Conservation (phyloP, 768 basidiomycete species). For the Boletus pseudopeckii region DNA sequence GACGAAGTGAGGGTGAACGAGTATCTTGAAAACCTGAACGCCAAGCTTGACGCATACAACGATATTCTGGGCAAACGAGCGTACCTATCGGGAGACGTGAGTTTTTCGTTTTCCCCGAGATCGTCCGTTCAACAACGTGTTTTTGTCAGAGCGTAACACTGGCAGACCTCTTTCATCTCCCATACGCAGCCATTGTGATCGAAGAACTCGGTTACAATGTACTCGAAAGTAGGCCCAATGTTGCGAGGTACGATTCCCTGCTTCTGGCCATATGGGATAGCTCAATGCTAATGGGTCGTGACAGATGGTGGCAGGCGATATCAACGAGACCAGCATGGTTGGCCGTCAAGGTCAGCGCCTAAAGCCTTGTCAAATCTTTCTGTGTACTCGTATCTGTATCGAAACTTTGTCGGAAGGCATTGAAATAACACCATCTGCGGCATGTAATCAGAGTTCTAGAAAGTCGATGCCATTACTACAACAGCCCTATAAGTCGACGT, state of each 20-base stretch:
- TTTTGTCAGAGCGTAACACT: conserved; percentile 38
- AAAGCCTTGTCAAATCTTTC: background rate
- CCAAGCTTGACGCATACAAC: conserved; percentile 51
- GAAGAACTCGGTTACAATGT: conserved; percentile 22
- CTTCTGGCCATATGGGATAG: too few relatives aligned
- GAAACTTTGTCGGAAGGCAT: background rate
- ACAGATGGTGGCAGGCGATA: conserved; percentile 53
- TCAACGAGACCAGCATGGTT: conserved; percentile 45
- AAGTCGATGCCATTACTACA: background rate
- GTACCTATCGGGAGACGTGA: conserved; percentile 56
- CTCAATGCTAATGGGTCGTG: background rate
- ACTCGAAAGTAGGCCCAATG: conserved; percentile 24
- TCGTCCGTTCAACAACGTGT: background rate
- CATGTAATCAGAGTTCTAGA: background rate
- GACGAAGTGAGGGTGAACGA: conserved; percentile 26
- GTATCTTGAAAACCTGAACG: conserved; percentile 26
- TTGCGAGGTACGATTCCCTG: conserved; percentile 20
- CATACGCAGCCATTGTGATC: conserved; percentile 33
- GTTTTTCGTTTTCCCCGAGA: conserved; percentile 5
- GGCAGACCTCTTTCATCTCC: conserved; percentile 45
- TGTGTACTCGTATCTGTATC: background rate
- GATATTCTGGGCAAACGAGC: conserved; percentile 48
- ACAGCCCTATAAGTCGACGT: too few relatives aligned
- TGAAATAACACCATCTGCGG: background rate
- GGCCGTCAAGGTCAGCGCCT: conserved; percentile 39